phyloP scores from a whole-genome alignment of 305 asterid genomes.

The Lippia alba region DNA sequence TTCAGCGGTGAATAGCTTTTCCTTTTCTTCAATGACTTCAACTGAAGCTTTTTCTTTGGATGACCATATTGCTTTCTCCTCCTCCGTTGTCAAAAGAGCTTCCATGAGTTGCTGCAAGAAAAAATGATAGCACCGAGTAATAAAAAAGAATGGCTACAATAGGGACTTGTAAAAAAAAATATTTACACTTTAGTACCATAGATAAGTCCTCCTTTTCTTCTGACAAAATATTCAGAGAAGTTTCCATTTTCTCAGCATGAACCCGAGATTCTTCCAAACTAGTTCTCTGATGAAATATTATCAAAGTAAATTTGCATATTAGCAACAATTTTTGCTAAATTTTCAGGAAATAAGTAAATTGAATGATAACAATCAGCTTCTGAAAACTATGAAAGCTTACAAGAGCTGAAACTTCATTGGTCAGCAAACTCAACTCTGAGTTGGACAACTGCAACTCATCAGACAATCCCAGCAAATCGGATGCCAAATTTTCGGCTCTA shows the following conservation, averaged over 20 bases:
- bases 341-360: constrained; percentile 17
- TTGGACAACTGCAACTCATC: constrained; percentile 60
- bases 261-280: constrained; percentile 59
- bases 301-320: constrained; percentile 33
- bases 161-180: background rate
- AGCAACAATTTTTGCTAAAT: constrained; percentile 25
- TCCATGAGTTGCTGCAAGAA: constrained; percentile 81
- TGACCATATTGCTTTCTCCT: constrained; percentile 91
- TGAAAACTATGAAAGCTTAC: constrained; percentile 52
- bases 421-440: constrained; percentile 54
- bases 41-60: constrained; percentile 87
- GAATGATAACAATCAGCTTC: constrained; percentile 12
- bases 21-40: constrained; percentile 64
- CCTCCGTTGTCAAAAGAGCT: constrained; percentile 90
- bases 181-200: constrained; percentile 57
- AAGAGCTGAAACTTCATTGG: constrained; percentile 74
- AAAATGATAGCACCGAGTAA: constrained; percentile 33
- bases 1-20: constrained; percentile 56
- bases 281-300: constrained; percentile 56
- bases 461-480: constrained; percentile 59
- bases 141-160: constrained; percentile 16
- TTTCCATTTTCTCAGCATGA: constrained; percentile 52
- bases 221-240: constrained; percentile 47
- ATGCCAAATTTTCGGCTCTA: constrained; percentile 73
- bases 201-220: constrained; percentile 88